phyloP scores from a whole-genome alignment of 2,329 filamentous ascomycete genomes.

The Fonsecaea nubica region DNA sequence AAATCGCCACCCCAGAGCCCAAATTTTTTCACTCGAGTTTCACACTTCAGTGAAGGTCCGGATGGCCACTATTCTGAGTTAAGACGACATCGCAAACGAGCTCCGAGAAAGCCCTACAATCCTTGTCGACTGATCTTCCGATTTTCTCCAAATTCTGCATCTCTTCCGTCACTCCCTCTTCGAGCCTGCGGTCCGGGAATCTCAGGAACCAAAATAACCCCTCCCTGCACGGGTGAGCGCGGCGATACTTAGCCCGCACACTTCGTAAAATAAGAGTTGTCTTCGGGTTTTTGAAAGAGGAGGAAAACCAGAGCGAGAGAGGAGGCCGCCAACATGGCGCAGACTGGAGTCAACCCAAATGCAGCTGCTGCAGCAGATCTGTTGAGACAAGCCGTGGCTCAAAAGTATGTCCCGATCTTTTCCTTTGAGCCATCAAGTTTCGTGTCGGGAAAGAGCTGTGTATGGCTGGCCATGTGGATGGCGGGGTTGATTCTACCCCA shows the following conservation, averaged over 20 bases:
- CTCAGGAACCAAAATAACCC: slow-evolving; percentile 28
- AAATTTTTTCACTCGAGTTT: slow-evolving; percentile 17
- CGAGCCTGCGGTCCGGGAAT: slow-evolving; percentile 32
- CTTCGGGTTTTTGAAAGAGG: slow-evolving; percentile 27
- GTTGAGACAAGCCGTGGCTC: slow-evolving; percentile 64
- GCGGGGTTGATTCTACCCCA: slow-evolving; percentile 18
- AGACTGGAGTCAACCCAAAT: slow-evolving; percentile 50
- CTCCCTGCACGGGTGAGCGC: slow-evolving; percentile 30
- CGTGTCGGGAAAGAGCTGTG: slow-evolving; percentile 20
- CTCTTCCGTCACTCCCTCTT: slow-evolving; percentile 31
- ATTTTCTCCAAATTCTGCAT: slow-evolving; percentile 39
- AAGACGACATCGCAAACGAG: not conserved
- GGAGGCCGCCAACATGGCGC: slow-evolving; percentile 38
- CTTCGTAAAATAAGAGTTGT: slow-evolving; percentile 10
- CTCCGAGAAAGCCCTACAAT: slow-evolving; percentile 31
- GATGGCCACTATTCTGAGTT: slow-evolving; percentile 12
- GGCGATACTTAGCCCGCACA: slow-evolving; percentile 17
- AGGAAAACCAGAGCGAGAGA: slow-evolving; percentile 18
- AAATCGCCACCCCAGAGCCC: slow-evolving; percentile 20
- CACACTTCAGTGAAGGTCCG: slow-evolving; percentile 14
- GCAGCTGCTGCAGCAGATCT: slow-evolving; percentile 63
- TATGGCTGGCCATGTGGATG: slow-evolving; percentile 12
- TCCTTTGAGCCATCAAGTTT: slow-evolving; percentile 26
- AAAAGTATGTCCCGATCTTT: slow-evolving; percentile 58
- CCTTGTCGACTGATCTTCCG: slow-evolving; percentile 35